phyloP scores from a whole-genome alignment of 805 yeast species.

The Saturnispora sekii region DNA sequence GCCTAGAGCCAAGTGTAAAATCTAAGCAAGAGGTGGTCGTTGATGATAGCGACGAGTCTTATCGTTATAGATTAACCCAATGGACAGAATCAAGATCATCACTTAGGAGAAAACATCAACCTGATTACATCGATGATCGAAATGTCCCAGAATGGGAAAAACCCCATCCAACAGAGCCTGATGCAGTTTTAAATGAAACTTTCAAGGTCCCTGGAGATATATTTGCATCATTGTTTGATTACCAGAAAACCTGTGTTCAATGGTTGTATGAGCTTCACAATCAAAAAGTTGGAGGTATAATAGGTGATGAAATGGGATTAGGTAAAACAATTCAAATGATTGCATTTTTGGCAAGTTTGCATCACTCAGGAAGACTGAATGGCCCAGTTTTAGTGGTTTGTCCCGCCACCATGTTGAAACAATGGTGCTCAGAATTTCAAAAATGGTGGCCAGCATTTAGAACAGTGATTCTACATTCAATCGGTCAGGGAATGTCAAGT shows the following conservation, averaged over 20 bases:
- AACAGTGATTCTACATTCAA: slow-evolving; percentile 78
- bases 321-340: slow-evolving; percentile 94
- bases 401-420: slow-evolving; percentile 93
- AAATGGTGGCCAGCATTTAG: slow-evolving; percentile 97
- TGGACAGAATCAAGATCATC: slow-evolving; percentile 52
- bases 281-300: slow-evolving; percentile 88
- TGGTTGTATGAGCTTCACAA: slow-evolving; percentile 94
- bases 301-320: slow-evolving; percentile 97
- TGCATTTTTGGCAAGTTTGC: slow-evolving; percentile 83
- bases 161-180: slow-evolving; percentile 71
- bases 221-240: slow-evolving; percentile 76
- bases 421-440: slow-evolving; percentile 96
- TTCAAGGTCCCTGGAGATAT: slow-evolving; percentile 86
- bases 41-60: slow-evolving; percentile 81
- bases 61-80: slow-evolving; percentile 44
- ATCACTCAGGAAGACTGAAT: slow-evolving; percentile 63
- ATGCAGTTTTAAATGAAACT: slow-evolving; percentile 60
- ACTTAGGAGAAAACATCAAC: slow-evolving; percentile 28
- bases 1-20: not conserved
- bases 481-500: slow-evolving; percentile 72
- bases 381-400: slow-evolving; percentile 84
- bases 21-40: not conserved
- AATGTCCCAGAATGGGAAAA: slow-evolving; percentile 50
- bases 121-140: slow-evolving; percentile 22
- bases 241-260: slow-evolving; percentile 93